Base-by-base conservation (phyloP, 106 monocot species). In the Phalaenopsis equestris region DNA sequence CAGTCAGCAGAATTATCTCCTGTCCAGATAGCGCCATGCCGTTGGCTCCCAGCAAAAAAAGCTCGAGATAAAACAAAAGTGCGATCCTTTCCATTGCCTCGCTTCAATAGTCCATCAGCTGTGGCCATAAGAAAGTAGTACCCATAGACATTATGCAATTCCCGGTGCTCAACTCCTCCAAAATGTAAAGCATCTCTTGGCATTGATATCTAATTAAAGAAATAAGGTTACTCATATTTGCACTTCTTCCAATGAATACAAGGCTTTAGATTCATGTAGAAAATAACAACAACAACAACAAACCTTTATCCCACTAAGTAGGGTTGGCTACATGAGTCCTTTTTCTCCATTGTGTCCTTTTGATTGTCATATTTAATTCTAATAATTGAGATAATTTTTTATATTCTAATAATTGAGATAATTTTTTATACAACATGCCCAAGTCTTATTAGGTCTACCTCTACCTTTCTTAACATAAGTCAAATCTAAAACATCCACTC, bases 91-190 rank as follows among this genome's bases (percentile, higher is more conserved):
- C 93, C 89, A 81, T 85, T 80, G 42, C 99, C 90, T 82, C 99
- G 81, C 76, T 93, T 99, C 68, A 99, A 65, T 47, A 99, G 87
- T 36, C 99, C 99, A 84, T 90, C 87, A 76, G 93, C 79, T 45
- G 99, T 84, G 79, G 95, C 99, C 99, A 99, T 99, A 85, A 93
- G 93, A 75, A 99, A 91, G 84, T 88, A 99, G 81, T 93, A 95
- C 12, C 99, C 99, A 81, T 99, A 95, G 8, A 90, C 95, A 87
- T 99, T 99, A 82, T 99, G 99, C 46, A 99, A n/a, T 85, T 99
- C 99, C 48, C 99, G 77, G 80, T 99, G 95, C 77, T 99, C 99
- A n/a, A 88, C 80, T 9, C 87, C 91, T 79, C 93, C 95, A 84
- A 88, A 90, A 83, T 99, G 99, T 39, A 93, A 47, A 72, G 88